Conservation (phyloP, 2,329 filamentous ascomycete genomes). For the Sarocladiaceae sp. region DNA sequence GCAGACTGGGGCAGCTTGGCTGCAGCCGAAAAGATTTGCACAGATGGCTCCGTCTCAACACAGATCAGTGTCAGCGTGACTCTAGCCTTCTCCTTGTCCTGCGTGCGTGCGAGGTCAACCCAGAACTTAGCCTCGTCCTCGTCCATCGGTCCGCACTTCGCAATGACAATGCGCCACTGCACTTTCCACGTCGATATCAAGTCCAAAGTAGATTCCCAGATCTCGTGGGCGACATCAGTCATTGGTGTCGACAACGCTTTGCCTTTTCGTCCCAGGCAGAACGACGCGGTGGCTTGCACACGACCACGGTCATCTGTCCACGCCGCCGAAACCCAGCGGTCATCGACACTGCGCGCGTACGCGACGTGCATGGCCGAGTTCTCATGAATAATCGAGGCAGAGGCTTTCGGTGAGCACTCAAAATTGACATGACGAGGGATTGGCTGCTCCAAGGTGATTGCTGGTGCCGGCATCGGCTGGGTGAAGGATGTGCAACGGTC, state of each 20-base stretch:
- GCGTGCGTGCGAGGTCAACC: constrained; percentile 45
- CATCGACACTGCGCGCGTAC: constrained; percentile 69
- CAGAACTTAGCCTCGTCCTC: constrained; percentile 57
- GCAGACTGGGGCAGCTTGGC: constrained; percentile 40
- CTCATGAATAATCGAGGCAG: constrained; percentile 67
- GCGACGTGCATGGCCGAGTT: constrained; percentile 76
- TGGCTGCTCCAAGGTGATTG: constrained; percentile 65
- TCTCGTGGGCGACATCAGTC: constrained; percentile 61
- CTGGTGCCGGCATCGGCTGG: constrained; percentile 56
- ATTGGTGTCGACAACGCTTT: constrained; percentile 46
- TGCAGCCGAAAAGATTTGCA: constrained; percentile 55
- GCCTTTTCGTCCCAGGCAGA: constrained; percentile 60
- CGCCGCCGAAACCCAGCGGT: constrained; percentile 70
- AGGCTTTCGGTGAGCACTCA: constrained; percentile 60
- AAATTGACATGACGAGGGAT: constrained; percentile 70
- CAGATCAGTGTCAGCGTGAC: constrained; percentile 55
- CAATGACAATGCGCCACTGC: constrained; percentile 71
- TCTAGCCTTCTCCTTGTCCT: constrained; percentile 35
- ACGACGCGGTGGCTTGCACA: constrained; percentile 66
- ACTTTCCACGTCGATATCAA: constrained; percentile 64
- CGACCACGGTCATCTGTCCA: constrained; percentile 76
- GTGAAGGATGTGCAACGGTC: constrained; percentile 61
- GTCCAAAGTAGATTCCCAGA: constrained; percentile 73
- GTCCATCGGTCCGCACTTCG: constrained; percentile 64
- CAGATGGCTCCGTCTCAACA: constrained; percentile 57